Evolutionary conservation across 306 rosid species (phyloP), one percentile per base, ranked within the genome.

Genomic region (Begonia peltatifolia): DNA sequence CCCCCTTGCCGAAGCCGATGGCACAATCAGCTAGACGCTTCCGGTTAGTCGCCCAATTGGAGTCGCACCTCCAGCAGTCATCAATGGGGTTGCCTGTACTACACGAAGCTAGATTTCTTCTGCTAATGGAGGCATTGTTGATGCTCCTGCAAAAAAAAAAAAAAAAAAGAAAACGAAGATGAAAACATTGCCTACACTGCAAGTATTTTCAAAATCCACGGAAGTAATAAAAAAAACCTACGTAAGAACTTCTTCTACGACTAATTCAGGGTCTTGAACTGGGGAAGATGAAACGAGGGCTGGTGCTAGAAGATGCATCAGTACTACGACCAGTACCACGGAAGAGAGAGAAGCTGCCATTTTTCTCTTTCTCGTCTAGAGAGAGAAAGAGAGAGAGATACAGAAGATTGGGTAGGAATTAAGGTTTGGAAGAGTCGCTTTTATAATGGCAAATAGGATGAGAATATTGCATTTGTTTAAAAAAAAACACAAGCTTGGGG

Each of bases 11-110:
- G 35, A 86, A 90, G 9, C 99, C 99, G 41, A 90, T 81, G 9
- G 75, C 71, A 54, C 99, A 90, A 15, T 86, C 86, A 1, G 95
- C 99, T 0, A 90, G 58, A 2, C 84, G 64, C 57, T 78, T 58
- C 0, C 94, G 59, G 61, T 90, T 85, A 52, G 69, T 77, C 42
- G 61, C 84, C 99, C 99, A 90, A 2, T 83, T 73, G 2, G 71
- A 51, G 59, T 85, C 95, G 47, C 99, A 90, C 50, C 87, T 65
- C 99, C 99, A 90, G 60, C 99, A 90, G 59, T 90, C 99, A 49
- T 90, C 99, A n/a, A 90, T 83, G 10, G 94, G 88, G 65, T 90
- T 90, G 1, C 94, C 95, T 0, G 62, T 76, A 2, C 72, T 79
- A 18, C 99, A 90, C 2, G 99, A 83, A 5, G 70, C 99, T 51